Base-by-base conservation (phyloP, 441 rosid genomes). In the Cnidoscolus chayamansa region DNA sequence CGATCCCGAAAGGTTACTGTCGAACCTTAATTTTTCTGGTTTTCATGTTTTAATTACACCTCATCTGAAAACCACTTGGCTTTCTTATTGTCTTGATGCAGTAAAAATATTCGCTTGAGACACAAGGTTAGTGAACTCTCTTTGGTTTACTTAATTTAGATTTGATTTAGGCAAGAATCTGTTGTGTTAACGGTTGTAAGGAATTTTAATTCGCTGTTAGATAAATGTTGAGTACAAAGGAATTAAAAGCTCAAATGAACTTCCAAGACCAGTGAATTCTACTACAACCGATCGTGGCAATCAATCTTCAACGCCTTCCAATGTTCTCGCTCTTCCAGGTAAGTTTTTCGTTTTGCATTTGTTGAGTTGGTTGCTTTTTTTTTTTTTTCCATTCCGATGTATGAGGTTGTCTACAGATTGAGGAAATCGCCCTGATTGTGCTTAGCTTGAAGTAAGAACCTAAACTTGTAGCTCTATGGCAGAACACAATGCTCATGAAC, bases 321-420 rank as follows among this genome's bases (percentile, higher is more conserved):
- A 73, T 79, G 82, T 72, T 74, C 97, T 95, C 62, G 87, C 97
- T 40, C 98, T 95, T 60, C 64, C 95, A 67, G 98, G 98, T 93
- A 71, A 40, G 45, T 40, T 5, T 5, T 40, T 40, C 6, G 45
- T 40, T 56, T 56, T 12, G 60, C 13, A 3, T 54, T 56, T 12
- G 31, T 12, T 56, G 60, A 19, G 37, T 58, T 6, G 35, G 32
- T 58, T 58, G 62, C 37, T 25, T 54, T 25, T 58, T 25, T 25
- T 25, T 25, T 25, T 25, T 25, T 25, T 25, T 25, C 37, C 32
- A 58, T 25, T 10, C n/a, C 30, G 62, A 25, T 58, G 62, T 58
- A 15, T 58, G 25, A 58, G 60, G 31, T 19, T 10, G 30, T 56
- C 31, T 7, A 9, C 6, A n/a, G 57, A 54, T 5, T 54, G 10